Conservation (phyloP, 129 eudicot genomes). For the Flaveria ramosissima region DNA sequence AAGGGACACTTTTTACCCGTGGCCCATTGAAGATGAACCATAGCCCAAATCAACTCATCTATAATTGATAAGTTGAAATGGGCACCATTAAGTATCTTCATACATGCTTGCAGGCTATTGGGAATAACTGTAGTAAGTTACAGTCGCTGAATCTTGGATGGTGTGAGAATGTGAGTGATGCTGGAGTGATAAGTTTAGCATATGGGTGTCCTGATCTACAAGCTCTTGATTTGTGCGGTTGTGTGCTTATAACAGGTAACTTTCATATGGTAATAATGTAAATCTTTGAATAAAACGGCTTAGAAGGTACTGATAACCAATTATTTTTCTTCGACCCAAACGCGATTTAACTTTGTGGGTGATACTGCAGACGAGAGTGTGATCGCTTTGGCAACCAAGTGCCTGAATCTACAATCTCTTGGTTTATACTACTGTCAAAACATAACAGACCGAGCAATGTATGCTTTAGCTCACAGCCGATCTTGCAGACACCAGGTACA, state of each 20-base stretch:
- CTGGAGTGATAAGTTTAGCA: slow-evolving; percentile 73
- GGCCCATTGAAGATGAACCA: background rate
- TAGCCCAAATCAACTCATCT: background rate
- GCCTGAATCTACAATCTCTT: slow-evolving; percentile 61
- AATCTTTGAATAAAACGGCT: background rate
- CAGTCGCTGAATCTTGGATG: slow-evolving; percentile 70
- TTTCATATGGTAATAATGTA: background rate
- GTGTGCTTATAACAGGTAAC: slow-evolving; percentile 78
- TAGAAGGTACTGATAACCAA: background rate
- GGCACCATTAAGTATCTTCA: background rate
- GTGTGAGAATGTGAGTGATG: slow-evolving; percentile 77
- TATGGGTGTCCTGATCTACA: slow-evolving; percentile 77
- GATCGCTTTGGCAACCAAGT: slow-evolving; percentile 70
- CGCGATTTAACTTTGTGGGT: background rate
- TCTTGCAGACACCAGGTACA: slow-evolving; percentile 50
- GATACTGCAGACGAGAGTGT: slow-evolving; percentile 66
- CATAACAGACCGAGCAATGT: slow-evolving; percentile 74
- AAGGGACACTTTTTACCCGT: background rate
- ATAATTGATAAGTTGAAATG: background rate
- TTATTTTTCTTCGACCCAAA: background rate
- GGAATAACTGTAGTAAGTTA: slow-evolving; percentile 56
- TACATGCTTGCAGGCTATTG: slow-evolving; percentile 57
- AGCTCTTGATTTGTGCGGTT: slow-evolving; percentile 74
- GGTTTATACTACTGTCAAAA: slow-evolving; percentile 78
- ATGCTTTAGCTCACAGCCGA: slow-evolving; percentile 64